Evolutionary conservation across 2,329 filamentous ascomycete species (phyloP).

Genomic region (Penicillium sp.): DNA sequence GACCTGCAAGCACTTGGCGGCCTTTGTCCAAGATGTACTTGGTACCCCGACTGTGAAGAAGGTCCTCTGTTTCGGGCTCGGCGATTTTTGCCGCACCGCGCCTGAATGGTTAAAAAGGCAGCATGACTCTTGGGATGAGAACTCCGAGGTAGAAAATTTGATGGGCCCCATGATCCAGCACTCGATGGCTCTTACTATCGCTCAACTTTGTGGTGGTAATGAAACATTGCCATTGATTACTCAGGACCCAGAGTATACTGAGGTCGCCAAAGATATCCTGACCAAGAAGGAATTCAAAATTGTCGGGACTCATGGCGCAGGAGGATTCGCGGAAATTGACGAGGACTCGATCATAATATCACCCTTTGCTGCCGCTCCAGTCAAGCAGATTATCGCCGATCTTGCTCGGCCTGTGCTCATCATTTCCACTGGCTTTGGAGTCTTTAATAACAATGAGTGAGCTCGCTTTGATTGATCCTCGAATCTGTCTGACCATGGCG

Average conservation of each 20-base stretch:
- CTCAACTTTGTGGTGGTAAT: conserved; percentile 19
- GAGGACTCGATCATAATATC: conserved; percentile 22
- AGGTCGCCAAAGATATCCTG: conserved; percentile 16
- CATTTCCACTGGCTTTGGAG: conserved; percentile 18
- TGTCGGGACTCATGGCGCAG: conserved; percentile 17
- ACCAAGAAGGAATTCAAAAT: conserved; percentile 18
- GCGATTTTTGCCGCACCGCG: conserved; percentile 21
- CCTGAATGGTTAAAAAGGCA: conserved; percentile 21
- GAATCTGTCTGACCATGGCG: conserved; percentile 14
- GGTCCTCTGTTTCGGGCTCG: conserved; percentile 21
- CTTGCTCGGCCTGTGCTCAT: conserved; percentile 20
- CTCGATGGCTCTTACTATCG: conserved; percentile 23
- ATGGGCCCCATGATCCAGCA: conserved; percentile 19
- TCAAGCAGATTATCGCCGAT: conserved; percentile 25
- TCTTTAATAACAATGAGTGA: conserved; percentile 20
- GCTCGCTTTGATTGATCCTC: conserved; percentile 13
- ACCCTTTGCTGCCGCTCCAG: conserved; percentile 17
- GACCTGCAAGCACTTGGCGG: conserved; percentile 14
- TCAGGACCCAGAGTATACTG: conserved; percentile 21
- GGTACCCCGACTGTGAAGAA: conserved; percentile 18
- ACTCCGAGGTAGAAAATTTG: conserved; percentile 14
- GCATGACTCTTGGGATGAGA: conserved; percentile 15
- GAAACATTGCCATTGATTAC: conserved; percentile 14
- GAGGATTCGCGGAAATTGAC: conserved; percentile 23
- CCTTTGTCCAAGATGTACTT: conserved; percentile 16